These are phyloP conservation scores for Nothophytophthora sp. DNA, from an alignment of 352 stramenopile genomes.

Conservation along the genomic window DNA sequence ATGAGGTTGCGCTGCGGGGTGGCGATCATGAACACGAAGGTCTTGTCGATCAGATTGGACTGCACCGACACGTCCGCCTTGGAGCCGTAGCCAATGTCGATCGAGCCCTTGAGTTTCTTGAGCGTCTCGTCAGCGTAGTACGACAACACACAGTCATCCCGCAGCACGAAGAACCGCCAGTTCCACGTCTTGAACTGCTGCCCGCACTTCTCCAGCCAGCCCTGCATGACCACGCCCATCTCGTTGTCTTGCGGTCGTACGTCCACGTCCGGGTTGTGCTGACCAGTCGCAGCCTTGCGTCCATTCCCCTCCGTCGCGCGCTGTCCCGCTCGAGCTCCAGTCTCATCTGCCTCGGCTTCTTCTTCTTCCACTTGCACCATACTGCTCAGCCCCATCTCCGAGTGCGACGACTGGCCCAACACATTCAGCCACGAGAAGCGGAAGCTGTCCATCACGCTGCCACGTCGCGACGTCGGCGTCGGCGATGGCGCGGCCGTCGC, in stretches of 20 bases:
- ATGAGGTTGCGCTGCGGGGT: slow-evolving; percentile 79
- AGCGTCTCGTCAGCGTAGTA: slow-evolving; percentile 82
- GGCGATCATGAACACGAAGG: slow-evolving; percentile 81
- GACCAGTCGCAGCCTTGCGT: slow-evolving; percentile 9
- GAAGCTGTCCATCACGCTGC: slow-evolving; percentile 44
- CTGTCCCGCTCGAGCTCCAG: no score
- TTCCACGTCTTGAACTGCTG: slow-evolving; percentile 92
- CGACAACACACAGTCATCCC: slow-evolving; percentile 75
- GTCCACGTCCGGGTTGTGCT: slow-evolving; percentile 38
- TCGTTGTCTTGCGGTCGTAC: slow-evolving; percentile 47
- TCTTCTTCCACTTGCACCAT: slow-evolving; percentile 32
- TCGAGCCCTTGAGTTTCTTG: slow-evolving; percentile 77
- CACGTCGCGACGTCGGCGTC: slow-evolving; percentile 17
- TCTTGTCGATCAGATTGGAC: slow-evolving; percentile 79
- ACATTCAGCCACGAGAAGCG: slow-evolving; percentile 71
- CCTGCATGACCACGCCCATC: slow-evolving; percentile 79
- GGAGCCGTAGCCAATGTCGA: slow-evolving; percentile 70
- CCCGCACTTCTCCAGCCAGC: slow-evolving; percentile 88
- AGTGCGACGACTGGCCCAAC: slow-evolving; percentile 47
- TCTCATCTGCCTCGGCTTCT: slow-evolving; percentile 6
- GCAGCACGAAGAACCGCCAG: slow-evolving; percentile 87
- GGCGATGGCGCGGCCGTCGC: not conserved
- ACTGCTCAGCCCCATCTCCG: slow-evolving; percentile 26
- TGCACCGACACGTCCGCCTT: slow-evolving; percentile 84
- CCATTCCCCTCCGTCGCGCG: not conserved